Evolutionary conservation across 768 basidiomycete species (phyloP), one percentile per base, ranked within the genome.

Genomic region (Leccinum subtestaceum): DNA sequence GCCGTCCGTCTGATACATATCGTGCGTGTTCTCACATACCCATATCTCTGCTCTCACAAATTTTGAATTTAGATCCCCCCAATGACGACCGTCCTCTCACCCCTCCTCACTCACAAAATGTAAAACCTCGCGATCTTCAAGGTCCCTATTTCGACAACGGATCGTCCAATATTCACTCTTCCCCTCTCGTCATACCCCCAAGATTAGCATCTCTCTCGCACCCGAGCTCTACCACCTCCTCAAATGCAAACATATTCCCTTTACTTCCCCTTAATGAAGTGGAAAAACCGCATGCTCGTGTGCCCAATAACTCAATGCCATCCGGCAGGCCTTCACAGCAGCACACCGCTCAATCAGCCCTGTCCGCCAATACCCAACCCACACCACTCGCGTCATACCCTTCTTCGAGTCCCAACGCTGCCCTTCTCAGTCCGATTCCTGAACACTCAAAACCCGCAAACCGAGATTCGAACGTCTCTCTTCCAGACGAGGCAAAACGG

Each of bases 401-500:
- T 50, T 65, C 71, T 49, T 69, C 73, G 49, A 53, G 57, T 31
- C 57, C 56, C 19, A 40, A 31, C 49, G 57, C 63, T 15, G 55
- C 51, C 32, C 59, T 62, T 32, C 68, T 66, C 43, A 69, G 57
- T 50, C 70, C 63, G 38, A 70, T 64, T 45, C 62, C 69, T 19
- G 72, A 77, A 67, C 67, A 68, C 60, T 70, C 72, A 21, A 70
- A 70, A n/a, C 69, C 74, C 5, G 63, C 77, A 17, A 81, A 83
- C n/a, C 81, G 86, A 56, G 86, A 87, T 53, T 91, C 88, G 9
- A 80, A 81, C 23, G 82, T 87, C 52, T 84, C 86, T 34, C 77
- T 91, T 38, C 88, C 91, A 1, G 89, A 91, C 56, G 91, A 93
- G 70, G 87, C 90, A 15, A 83, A 78, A 62, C 84, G 81, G 51